Base-by-base conservation (phyloP, 441 rosid species). In the Manihot esculenta region DNA sequence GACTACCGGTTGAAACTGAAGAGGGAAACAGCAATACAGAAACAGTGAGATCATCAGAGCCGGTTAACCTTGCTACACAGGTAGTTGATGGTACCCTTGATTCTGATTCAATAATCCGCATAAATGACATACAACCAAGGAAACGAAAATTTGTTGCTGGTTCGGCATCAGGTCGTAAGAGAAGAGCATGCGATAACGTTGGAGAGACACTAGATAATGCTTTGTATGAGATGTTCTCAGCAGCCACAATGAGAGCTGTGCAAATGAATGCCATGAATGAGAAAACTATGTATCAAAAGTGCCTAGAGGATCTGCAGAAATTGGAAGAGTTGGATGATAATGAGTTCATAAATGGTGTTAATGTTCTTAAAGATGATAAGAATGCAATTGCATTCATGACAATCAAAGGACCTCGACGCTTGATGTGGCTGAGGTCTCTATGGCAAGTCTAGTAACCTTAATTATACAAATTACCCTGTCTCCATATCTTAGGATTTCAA, bases 11-110 rank as follows among this genome's bases (percentile, higher is more conserved):
- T 7, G 73, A 35, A 12, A 70, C 80, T 0, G 82, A 81, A 76
- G 80, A 81, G 30, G 84, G 79, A 24, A 80, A 78, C 47, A 78
- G 79, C 75, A 81, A 78, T 51, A 76, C 82, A 20, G 85, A 82
- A 55, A 77, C 82, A 0, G 77, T 74, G 30, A 47, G 75, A 74
- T 82, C 79, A 27, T 76, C 73, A 0, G 81, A 82, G 7, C 81
- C 81, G 1, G 62, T 72, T 14, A 69, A 76, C 48, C 42, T 72
- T 7, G 82, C 76, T 21, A n/a, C 77, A 30, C 82, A 74, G 13
- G 42, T 67, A 12, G 77, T 72, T 11, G 82, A 82, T 14, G 79
- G 73, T n/a, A 66, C 81, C 27, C 70, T 77, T 33, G 85, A 82
- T 76, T 82, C 82, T 7, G 81, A 79, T 76, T 82, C 85, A 45